These are phyloP conservation scores for Mucor lusitanicus DNA, from an alignment of 371 early-diverging fungal species.

Conservation along the genomic window DNA sequence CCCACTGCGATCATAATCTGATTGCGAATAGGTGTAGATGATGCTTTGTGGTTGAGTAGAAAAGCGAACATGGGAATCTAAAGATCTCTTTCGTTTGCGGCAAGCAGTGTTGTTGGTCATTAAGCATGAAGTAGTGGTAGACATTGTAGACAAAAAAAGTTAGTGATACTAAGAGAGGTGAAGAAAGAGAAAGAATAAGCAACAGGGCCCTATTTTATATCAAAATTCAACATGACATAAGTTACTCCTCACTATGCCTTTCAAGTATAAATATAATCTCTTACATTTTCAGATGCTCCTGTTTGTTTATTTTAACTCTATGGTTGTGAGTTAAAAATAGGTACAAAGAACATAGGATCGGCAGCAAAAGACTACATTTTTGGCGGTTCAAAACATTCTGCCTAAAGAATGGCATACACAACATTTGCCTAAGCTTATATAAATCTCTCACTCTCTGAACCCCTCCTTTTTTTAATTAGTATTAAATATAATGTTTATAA, in stretches of 20 bases:
- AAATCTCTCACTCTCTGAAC: background rate
- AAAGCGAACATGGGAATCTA: constrained; percentile 36
- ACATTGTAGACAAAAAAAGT: background rate
- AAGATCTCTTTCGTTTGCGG: constrained; percentile 19
- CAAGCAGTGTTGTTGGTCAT: background rate
- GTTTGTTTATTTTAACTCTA: background rate
- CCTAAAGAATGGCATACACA: background rate
- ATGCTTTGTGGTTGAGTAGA: constrained; percentile 34
- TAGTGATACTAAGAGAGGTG: background rate
- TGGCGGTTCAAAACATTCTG: background rate
- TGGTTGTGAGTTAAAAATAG: background rate
- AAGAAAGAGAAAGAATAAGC: background rate
- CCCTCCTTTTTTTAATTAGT: background rate
- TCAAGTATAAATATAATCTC: background rate
- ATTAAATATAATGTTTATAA: background rate
- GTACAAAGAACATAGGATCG: background rate
- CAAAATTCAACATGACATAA: background rate
- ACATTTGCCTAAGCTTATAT: background rate
- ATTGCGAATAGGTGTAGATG: constrained; percentile 42
- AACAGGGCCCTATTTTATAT: background rate
- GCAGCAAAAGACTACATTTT: background rate
- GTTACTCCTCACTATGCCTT: background rate
- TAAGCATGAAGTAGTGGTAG: background rate
- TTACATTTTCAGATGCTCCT: background rate
- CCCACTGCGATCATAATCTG: constrained; percentile 51